Conservation (phyloP, 2,329 filamentous ascomycete species). For the Rhexocercosporidium sp. region DNA sequence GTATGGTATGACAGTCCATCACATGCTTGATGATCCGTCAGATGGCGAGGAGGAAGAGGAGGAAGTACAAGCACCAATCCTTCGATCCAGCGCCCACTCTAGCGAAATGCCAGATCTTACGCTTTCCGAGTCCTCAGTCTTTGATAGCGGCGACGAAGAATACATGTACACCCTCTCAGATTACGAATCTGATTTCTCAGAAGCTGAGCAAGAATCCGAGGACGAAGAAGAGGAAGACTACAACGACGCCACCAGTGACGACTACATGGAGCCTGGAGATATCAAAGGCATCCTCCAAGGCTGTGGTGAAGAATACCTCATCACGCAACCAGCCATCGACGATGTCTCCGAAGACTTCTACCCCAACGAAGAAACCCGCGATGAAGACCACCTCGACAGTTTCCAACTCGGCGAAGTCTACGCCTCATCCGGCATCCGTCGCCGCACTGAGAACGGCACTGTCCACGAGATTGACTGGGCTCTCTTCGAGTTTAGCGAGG, state of each 20-base stretch:
- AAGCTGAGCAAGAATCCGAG: constrained; percentile 35
- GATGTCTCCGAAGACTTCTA: constrained; percentile 87
- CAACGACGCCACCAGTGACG: constrained; percentile 45
- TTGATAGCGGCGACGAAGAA: constrained; percentile 52
- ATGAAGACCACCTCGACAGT: constrained; percentile 81
- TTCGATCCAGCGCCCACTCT: constrained; percentile 37
- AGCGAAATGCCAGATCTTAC: constrained; percentile 45
- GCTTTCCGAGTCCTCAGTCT: constrained; percentile 37
- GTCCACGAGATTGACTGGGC: constrained; percentile 97
- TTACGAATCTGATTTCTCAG: constrained; percentile 57
- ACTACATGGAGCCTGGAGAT: constrained; percentile 67
- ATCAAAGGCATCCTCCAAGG: constrained; percentile 78
- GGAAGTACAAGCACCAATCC: constrained; percentile 36
- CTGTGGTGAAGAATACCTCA: constrained; percentile 76
- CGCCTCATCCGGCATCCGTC: constrained; percentile 86
- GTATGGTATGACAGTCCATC: constrained; percentile 95
- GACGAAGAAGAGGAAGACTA: constrained; percentile 56
- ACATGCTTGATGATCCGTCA: constrained; percentile 83
- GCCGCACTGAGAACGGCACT: constrained; percentile 72
- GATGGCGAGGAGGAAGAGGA: constrained; percentile 48
- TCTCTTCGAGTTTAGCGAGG: constrained; percentile 77
- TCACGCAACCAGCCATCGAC: constrained; percentile 91
- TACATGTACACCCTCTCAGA: constrained; percentile 66
- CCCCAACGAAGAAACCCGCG: constrained; percentile 69
- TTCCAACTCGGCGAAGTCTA: constrained; percentile 84